These are phyloP conservation scores for Lichtheimia hyalospora DNA, from an alignment of 371 early-diverging fungal genomes.

Conservation along the genomic window DNA sequence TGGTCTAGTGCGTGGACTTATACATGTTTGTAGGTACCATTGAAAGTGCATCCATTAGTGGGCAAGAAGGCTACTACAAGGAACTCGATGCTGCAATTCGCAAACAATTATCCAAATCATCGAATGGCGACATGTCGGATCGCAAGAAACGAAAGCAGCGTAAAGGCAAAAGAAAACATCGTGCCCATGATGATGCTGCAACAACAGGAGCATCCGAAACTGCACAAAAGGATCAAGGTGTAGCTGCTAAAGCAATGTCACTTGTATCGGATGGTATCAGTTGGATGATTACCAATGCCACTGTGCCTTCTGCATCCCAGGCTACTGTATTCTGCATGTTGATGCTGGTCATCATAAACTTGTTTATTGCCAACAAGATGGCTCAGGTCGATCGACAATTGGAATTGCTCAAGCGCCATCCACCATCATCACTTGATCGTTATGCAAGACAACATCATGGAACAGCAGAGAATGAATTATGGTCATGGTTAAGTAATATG, in stretches of 20 bases:
- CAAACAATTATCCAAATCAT: neutral
- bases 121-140: neutral
- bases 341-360: slow-evolving; percentile 33
- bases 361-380: slow-evolving; percentile 43
- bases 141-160: slow-evolving; percentile 12
- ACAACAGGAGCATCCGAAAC: neutral
- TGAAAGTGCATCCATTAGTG: slow-evolving; percentile 71
- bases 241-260: neutral
- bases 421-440: neutral
- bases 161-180: slow-evolving; percentile 12
- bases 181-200: neutral
- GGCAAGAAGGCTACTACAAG: slow-evolving; percentile 60
- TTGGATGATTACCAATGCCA: slow-evolving; percentile 14
- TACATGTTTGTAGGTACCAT: slow-evolving; percentile 43
- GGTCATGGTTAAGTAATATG: slow-evolving; percentile 26
- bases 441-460: neutral
- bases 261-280: neutral
- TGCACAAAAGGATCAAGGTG: neutral
- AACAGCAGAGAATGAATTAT: slow-evolving; percentile 21
- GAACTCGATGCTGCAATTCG: slow-evolving; percentile 52
- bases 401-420: neutral
- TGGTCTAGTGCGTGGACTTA: neutral
- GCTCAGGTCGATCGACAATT: slow-evolving; percentile 35
- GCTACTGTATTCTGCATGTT: slow-evolving; percentile 33
- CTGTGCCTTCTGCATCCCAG: slow-evolving; percentile 23